Evolutionary conservation across 2,329 filamentous ascomycete species (phyloP).

Genomic region (Alternaria rosae): DNA sequence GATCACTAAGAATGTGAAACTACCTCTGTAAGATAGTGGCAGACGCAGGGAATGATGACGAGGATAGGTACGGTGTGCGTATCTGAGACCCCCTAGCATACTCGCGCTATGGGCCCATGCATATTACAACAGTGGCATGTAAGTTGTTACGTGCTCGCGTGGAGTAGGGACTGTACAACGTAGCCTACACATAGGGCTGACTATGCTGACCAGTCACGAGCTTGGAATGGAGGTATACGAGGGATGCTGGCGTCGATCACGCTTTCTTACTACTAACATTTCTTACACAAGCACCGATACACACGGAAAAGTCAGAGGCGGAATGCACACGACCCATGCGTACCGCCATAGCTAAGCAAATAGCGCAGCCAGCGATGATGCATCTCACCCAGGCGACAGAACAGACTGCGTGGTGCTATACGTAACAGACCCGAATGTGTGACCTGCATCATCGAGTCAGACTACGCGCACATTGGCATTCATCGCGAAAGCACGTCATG

Average conservation of each 20-base stretch:
- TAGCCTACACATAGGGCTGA: conserved; percentile 11
- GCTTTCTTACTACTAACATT: neutral
- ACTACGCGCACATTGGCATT: neutral
- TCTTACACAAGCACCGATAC: neutral
- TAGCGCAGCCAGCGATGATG: neutral
- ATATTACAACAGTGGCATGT: neutral
- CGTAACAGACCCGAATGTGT: neutral
- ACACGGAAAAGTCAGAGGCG: neutral
- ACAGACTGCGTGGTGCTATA: neutral
- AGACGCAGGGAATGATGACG: conserved; percentile 1
- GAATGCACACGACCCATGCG: neutral
- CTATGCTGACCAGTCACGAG: conserved; percentile 7
- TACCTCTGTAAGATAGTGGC: neutral
- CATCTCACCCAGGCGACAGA: neutral
- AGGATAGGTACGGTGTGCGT: conserved; percentile 4
- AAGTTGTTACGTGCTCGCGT: neutral
- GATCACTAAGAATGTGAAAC: conserved; percentile 1
- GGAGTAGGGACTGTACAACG: neutral
- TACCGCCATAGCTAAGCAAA: neutral
- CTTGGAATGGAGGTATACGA: neutral
- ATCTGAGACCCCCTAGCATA: conserved; percentile 5
- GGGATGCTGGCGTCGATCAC: conserved; percentile 13
- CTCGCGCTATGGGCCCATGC: neutral
- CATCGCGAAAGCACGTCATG: conserved; percentile 1
- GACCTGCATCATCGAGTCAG: neutral